Evolutionary conservation across 371 early-diverging fungal genomes (phyloP), one percentile per base, ranked within the genome.

Genomic region (Actinomortierella ambigua): DNA sequence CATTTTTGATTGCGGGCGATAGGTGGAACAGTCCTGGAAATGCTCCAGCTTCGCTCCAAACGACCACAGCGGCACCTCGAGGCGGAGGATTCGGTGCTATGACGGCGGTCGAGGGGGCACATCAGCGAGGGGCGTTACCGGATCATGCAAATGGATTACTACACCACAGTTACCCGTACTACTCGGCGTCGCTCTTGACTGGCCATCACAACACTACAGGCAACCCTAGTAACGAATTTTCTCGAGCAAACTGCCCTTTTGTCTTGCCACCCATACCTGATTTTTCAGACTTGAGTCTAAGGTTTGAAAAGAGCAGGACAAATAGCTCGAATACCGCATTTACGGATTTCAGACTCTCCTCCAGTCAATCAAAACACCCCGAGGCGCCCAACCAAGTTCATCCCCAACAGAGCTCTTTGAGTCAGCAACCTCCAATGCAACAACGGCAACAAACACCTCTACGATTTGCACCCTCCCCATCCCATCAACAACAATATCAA

Each of bases 261-360:
- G 26, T 63, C 17, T 57, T 73, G 5, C 73, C 73, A 6, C 73
- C 73, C 6, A 73, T 73, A n/a, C 66, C 73, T 0, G 48, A 59
- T 24, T 73, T 73, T 20, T 50, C 73, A 7, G 73, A 73, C 20
- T 63, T 73, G 23, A 67, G 63, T 0, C 41, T 73, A 8, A 52
- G 41, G 2, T 63, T 66, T 41, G 73, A 66, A 24, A 66, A 59
- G 50, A 47, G 41, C 23, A 60, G 61, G 15, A 51, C 54, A 27
- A 64, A 39, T 20, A 60, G 61, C 53, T 13, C 53, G 0, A 50
- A 55, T 20, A 50, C 29, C 34, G 27, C 43, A 39, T 14, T 26
- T 24, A 24, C 42, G 11, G 34, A 34, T 6, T 41, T 14, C 42
- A 0, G 23, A 8, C 48, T 11, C 11, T 22, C n/a, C n/a, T n/a